phyloP scores from a whole-genome alignment of 192 early-diverging fungal genomes.

The Coemansia guatemalensis region DNA sequence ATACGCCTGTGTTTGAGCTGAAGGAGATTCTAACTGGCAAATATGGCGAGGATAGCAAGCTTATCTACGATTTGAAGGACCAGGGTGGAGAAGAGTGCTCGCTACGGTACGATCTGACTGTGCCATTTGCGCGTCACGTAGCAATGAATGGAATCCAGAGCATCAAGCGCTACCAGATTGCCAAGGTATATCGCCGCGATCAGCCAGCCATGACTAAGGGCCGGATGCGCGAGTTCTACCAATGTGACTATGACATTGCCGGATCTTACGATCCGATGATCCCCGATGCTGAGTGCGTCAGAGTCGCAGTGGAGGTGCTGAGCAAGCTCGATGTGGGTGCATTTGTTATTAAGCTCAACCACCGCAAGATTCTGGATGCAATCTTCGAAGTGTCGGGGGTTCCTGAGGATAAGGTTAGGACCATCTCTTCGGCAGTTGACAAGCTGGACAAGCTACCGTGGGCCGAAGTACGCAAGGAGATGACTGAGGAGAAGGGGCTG shows the following conservation, averaged over 20 bases:
- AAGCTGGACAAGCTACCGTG: conserved; percentile 98
- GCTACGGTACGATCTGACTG: conserved; percentile 95
- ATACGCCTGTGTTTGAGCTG: conserved; percentile 98
- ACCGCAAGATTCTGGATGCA: conserved; percentile 96
- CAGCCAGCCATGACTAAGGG: conserved; percentile 98
- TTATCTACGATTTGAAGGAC: conserved; percentile 97
- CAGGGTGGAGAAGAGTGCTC: conserved; percentile 97
- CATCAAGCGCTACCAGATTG: conserved; percentile 97
- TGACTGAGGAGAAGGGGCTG: conserved; percentile 92
- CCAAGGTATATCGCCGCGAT: conserved; percentile 97
- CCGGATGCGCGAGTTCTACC: conserved; percentile 98
- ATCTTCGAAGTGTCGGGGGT: conserved; percentile 97
- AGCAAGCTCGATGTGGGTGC: conserved; percentile 75
- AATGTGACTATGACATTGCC: conserved; percentile 99
- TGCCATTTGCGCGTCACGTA: conserved; percentile 95
- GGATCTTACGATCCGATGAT: conserved; percentile 94
- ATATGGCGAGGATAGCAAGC: conserved; percentile 98
- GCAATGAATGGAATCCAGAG: conserved; percentile 87
- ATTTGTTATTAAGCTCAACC: conserved; percentile 96
- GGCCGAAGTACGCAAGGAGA: conserved; percentile 91
- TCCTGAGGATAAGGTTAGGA: conserved; percentile 78
- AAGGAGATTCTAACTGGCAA: conserved; percentile 96
- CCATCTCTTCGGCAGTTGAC: conserved; percentile 97
- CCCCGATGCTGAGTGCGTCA: conserved; percentile 90
- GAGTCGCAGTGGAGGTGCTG: conserved; percentile 81